phyloP scores from a whole-genome alignment of 108 stramenopile species.

The Skeletonema marinoi region DNA sequence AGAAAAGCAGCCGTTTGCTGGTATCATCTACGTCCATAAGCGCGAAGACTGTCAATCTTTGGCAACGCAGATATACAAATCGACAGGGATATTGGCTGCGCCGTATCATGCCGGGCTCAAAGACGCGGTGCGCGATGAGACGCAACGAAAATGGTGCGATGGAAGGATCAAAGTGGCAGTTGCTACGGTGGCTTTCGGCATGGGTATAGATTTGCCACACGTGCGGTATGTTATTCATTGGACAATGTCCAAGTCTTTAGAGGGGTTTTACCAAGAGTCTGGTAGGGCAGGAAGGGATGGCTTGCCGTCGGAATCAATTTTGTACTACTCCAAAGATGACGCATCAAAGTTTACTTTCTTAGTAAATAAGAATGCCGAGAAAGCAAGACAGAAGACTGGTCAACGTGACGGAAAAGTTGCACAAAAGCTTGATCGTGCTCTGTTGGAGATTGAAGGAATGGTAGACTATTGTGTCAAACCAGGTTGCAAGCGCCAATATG shows the following conservation, averaged over 20 bases:
- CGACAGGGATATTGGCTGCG: slow-evolving; percentile 41
- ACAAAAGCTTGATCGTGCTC: slow-evolving; percentile 41
- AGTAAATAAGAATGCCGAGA: slow-evolving; percentile 51
- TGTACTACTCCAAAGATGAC: slow-evolving; percentile 84
- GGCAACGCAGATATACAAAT: slow-evolving; percentile 31
- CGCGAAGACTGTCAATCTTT: slow-evolving; percentile 72
- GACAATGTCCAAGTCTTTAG: slow-evolving; percentile 84
- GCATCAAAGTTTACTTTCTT: slow-evolving; percentile 68
- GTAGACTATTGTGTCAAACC: slow-evolving; percentile 68
- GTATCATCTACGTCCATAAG: slow-evolving; percentile 96
- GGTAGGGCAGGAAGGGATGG: slow-evolving; percentile 92
- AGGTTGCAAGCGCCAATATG: slow-evolving; percentile 67
- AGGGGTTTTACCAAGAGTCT: slow-evolving; percentile 90
- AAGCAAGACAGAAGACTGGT: slow-evolving; percentile 18
- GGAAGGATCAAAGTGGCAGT: slow-evolving; percentile 63
- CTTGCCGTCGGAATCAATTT: slow-evolving; percentile 65
- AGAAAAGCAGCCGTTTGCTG: slow-evolving; percentile 56
- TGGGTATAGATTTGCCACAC: slow-evolving; percentile 87
- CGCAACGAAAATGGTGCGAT: slow-evolving; percentile 65
- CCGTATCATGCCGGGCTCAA: slow-evolving; percentile 77
- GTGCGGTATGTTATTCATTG: slow-evolving; percentile 93
- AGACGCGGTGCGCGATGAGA: slow-evolving; percentile 55
- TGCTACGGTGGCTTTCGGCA: slow-evolving; percentile 94
- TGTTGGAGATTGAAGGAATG: slow-evolving; percentile 71
- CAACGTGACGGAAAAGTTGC: slow-evolving; percentile 19